These are phyloP conservation scores for Litsea cubeba DNA, from an alignment of 164 flowering plant species.

Conservation along the genomic window DNA sequence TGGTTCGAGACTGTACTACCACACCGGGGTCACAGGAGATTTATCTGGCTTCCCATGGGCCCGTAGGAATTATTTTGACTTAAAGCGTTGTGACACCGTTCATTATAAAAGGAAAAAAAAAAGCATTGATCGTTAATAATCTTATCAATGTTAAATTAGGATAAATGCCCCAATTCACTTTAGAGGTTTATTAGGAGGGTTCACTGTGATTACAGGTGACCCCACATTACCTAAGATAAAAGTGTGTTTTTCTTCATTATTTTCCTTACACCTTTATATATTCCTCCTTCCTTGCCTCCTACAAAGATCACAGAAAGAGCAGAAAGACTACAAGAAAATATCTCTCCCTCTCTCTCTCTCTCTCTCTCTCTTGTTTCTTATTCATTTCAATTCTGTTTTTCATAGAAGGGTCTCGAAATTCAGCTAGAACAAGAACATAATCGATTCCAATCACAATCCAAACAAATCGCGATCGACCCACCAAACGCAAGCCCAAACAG, in stretches of 20 bases:
- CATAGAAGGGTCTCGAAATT: background rate
- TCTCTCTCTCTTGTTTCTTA: no score
- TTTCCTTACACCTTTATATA: no score
- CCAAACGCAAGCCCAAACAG: background rate
- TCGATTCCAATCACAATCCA: background rate
- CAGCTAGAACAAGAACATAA: background rate
- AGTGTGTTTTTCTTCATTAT: no score
- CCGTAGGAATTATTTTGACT: no score
- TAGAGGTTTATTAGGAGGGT: no score
- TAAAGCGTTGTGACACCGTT: fast-evolving
- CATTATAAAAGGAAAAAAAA: no score
- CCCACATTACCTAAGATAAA: no score
- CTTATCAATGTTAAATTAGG: background rate
- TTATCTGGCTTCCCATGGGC: fast-evolving
- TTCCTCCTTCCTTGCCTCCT: background rate
- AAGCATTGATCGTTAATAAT: no score
- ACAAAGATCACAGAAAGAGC: background rate
- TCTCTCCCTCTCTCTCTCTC: background rate
- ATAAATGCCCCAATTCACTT: no score
- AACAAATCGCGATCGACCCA: background rate
- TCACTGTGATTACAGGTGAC: no score
- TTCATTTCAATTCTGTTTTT: background rate
- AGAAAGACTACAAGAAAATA: background rate
- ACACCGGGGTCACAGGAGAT: fast-evolving
- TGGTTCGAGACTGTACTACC: no score